Percentiles rank a stretch among this genome's conserved stretches.
These are phyloP conservation scores for Naganishia vaughanmartiniae DNA, from an alignment of 768 basidiomycete genomes.

Conservation along the genomic window DNA sequence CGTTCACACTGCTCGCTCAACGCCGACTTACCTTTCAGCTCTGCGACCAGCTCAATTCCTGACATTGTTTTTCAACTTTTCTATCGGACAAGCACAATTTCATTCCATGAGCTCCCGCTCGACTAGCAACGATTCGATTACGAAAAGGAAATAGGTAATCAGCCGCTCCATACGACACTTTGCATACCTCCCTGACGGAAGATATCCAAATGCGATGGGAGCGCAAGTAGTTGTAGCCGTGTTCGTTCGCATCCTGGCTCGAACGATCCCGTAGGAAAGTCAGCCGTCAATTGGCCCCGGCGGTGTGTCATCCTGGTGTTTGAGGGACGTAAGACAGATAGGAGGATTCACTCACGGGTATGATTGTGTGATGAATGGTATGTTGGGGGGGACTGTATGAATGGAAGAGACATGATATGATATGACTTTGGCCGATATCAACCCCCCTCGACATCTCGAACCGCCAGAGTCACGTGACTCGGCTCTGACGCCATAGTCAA, in stretches of 20 bases:
- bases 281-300: slow-evolving; percentile 26
- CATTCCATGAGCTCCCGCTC: neutral
- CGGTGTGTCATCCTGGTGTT: slow-evolving; percentile 9
- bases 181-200: neutral
- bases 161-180: neutral
- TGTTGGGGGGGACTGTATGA: too few relatives aligned
- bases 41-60: slow-evolving; percentile 42
- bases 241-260: slow-evolving; percentile 23
- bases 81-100: neutral
- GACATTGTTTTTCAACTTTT: slow-evolving; percentile 34
- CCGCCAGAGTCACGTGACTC: too few relatives aligned
- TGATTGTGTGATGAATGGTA: too few relatives aligned
- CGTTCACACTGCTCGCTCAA: neutral
- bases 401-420: too few relatives aligned
- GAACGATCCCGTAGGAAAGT: neutral
- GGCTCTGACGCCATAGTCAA: too few relatives aligned
- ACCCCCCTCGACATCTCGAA: too few relatives aligned
- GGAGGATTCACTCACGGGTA: neutral
- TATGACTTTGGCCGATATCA: too few relatives aligned
- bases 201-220: too few relatives aligned
- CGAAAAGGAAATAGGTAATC: too few relatives aligned
- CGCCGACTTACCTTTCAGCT: slow-evolving; percentile 31
- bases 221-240: neutral
- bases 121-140: too few relatives aligned
- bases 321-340: neutral